Evolutionary conservation across 2,329 filamentous ascomycete species (phyloP), one percentile per base, ranked within the genome.

Genomic region (Apiospora aurea): DNA sequence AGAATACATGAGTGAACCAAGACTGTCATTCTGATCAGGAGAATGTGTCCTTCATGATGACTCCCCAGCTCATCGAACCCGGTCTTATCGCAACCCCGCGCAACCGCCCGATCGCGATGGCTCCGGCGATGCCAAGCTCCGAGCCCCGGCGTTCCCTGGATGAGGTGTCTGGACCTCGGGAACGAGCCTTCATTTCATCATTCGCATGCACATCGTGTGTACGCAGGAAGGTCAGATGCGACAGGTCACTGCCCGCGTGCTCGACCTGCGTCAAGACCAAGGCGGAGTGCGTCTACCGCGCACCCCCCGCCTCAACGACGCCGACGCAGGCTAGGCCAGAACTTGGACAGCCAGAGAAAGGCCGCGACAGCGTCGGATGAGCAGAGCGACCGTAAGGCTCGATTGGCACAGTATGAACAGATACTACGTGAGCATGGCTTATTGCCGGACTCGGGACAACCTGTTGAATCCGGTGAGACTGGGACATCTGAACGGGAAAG

Each of bases 271-370:
- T 72, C 51, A 79, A 74, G 67, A 44, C 49, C 53, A 76, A 80
- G 66, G 74, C 82, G 3, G 75, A 81, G 18, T 86, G 85, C 73
- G 41, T 79, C 8, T 87, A 86, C 61, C 80, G 82, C 71, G 78
- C 80, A 24, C 84, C 26, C 71, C 53, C 75, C 76, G 4, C 81
- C 83, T 24, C 80, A 82, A 14, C 80, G 79, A 70, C 78, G 82
- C 29, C 85, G 78, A 79, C 41, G 79, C 5, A 18, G 47, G 4
- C 47, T n/a, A 24, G 47, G 2, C n/a, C 47, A 24, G n/a, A 78
- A 18, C 4, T 41, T 26, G 7, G 26, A 21, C 3, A 1, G 2
- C 26, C 26, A n/a, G 6, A 64, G 34, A 64, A 41, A 26, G 16
- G 16, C 7, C 1, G 5, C 7, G 57, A 4, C 14, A 16, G 57